Conservation (phyloP, 257 asterid species). For the Scutellaria galericulata region DNA sequence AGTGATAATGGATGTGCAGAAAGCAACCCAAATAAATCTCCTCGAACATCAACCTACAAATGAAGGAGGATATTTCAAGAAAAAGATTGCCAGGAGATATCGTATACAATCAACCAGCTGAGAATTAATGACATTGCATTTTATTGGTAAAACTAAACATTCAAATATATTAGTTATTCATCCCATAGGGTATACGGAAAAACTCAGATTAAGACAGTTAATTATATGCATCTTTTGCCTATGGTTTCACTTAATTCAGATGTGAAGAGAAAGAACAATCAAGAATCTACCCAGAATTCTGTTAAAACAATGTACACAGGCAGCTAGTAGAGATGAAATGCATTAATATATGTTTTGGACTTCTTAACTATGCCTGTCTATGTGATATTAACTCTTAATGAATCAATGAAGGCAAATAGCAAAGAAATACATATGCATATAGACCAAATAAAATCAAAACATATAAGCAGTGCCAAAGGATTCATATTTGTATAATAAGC, state of each 20-base stretch:
- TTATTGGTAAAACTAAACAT: not conserved
- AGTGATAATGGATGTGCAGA: conserved; percentile 78
- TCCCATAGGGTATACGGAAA: not conserved
- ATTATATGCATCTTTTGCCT: too few species aligned
- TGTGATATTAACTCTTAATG: not conserved
- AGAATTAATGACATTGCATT: not conserved
- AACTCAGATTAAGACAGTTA: not conserved
- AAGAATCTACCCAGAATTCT: not conserved
- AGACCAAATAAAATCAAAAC: conserved; percentile 15
- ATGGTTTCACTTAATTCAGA: not conserved
- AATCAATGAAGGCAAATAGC: not conserved
- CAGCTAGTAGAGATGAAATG: not conserved
- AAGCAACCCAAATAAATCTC: conserved; percentile 71
- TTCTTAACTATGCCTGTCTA: not conserved
- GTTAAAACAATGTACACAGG: conserved; percentile 6
- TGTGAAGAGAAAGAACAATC: not conserved
- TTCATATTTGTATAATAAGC: conserved; percentile 7
- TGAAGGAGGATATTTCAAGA: not conserved
- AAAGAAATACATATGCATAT: not conserved
- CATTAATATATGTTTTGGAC: conserved; percentile 4
- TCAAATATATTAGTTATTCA: not conserved
- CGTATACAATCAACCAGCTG: not conserved
- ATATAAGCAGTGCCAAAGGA: not conserved
- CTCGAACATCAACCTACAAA: conserved; percentile 80
- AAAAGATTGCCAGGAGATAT: conserved; percentile 5